A percentile compares a stretch with the other conserved stretches of the same genome.
Conservation (phyloP, 305 asterid genomes). For the Fraxinus angustifolia region DNA sequence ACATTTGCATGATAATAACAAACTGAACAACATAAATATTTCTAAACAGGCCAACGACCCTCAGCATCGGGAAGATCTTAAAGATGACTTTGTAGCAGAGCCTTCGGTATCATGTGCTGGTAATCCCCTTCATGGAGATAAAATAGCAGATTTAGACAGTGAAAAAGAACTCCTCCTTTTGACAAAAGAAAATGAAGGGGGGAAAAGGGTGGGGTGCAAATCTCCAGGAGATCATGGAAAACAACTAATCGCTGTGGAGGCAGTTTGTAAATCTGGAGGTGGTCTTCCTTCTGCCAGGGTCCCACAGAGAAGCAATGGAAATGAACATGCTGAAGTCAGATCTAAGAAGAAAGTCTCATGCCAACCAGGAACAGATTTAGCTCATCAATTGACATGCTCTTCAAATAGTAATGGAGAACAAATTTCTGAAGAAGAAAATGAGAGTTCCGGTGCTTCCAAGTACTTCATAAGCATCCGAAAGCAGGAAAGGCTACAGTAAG, state of each 20-base stretch:
- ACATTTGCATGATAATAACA: constrained; percentile 28
- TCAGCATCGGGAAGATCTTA: constrained; percentile 29
- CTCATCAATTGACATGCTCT: constrained; percentile 17
- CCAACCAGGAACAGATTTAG: constrained; percentile 23
- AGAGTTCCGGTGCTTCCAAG: constrained; percentile 33
- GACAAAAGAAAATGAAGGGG: constrained; percentile 19
- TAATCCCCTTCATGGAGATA: constrained; percentile 27
- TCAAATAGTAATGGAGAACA: constrained; percentile 31
- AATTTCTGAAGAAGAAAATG: constrained; percentile 48
- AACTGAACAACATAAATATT: constrained; percentile 30
- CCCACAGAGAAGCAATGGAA: constrained; percentile 17
- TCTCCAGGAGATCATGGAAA: constrained; percentile 23
- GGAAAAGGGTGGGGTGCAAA: constrained; percentile 11
- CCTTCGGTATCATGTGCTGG: constrained; percentile 26
- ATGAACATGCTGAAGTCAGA: constrained; percentile 25
- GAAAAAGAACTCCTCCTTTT: constrained; percentile 15
- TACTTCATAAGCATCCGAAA: constrained; percentile 36
- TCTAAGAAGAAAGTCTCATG: constrained; percentile 26
- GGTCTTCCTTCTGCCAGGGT: constrained; percentile 24
- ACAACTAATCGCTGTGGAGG: constrained; percentile 21
- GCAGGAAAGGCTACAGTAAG: constrained; percentile 41
- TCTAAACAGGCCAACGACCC: constrained; percentile 23
- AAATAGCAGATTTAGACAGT: constrained; percentile 15
- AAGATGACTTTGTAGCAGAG: constrained; percentile 31
- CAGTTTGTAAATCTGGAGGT: constrained; percentile 23